Evolutionary conservation across 352 stramenopile species (phyloP).

Genomic region (Phytophthora pini): DNA sequence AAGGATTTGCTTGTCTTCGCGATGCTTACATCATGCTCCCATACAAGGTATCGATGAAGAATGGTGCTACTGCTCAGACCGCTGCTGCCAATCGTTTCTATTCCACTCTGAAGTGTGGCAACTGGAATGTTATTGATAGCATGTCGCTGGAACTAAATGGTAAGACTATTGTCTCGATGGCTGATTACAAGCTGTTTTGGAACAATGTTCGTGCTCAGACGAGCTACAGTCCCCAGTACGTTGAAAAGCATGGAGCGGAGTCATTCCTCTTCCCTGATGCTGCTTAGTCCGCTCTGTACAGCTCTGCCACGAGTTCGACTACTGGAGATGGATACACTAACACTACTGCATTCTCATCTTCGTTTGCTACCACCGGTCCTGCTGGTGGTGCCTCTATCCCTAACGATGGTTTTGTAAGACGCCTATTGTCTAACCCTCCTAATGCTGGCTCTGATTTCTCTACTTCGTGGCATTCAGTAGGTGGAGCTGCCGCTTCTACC

Average conservation of each 20-base stretch:
- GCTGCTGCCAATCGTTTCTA: conserved; percentile 7
- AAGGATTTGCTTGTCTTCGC: conserved; percentile 8
- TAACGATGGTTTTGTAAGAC: conserved; percentile 13
- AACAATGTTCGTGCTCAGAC: neutral
- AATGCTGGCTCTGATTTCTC: neutral
- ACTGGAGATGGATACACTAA: conserved; percentile 16
- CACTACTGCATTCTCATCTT: neutral
- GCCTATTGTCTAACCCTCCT: conserved; percentile 15
- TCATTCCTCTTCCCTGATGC: conserved; percentile 11
- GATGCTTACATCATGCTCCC: conserved; percentile 13
- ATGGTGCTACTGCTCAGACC: neutral
- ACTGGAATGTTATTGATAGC: conserved; percentile 17
- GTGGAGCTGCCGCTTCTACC: too few relatives aligned
- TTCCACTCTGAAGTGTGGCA: conserved; percentile 3
- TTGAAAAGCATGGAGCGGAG: conserved; percentile 20
- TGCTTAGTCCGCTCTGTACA: neutral
- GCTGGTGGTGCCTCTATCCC: neutral
- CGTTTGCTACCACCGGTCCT: neutral
- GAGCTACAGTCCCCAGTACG: conserved; percentile 3
- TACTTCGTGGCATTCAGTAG: neutral
- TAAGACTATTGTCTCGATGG: neutral
- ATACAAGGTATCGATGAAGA: conserved; percentile 15
- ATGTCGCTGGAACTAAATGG: conserved; percentile 11
- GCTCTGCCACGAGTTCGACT: neutral
- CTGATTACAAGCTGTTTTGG: neutral